These are phyloP conservation scores for Entomophthora muscae DNA, from an alignment of 371 early-diverging fungal genomes.

Conservation along the genomic window DNA sequence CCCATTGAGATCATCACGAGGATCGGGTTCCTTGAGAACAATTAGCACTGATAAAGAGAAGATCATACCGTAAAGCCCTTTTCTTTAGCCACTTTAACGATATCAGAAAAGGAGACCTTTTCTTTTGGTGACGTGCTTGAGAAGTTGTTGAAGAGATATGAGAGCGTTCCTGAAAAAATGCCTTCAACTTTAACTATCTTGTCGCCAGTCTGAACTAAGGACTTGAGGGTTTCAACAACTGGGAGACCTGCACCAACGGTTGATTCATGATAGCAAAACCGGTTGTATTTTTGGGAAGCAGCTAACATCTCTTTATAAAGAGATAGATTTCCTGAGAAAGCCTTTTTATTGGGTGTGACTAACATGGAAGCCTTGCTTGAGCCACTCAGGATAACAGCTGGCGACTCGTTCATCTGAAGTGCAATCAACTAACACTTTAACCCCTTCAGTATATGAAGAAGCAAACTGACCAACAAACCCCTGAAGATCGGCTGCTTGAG, in stretches of 20 bases:
- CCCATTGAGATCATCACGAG: constrained; percentile 94
- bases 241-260: constrained; percentile 98
- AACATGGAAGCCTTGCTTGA: constrained; percentile 60
- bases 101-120: constrained; percentile 64
- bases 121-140: constrained; percentile 30
- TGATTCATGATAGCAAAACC: constrained; percentile 66
- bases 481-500: constrained; percentile 18
- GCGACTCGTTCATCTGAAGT: constrained; percentile 72
- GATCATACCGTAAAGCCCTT: constrained; percentile 82
- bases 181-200: constrained; percentile 82
- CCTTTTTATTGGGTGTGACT: constrained; percentile 97
- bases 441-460: constrained; percentile 16
- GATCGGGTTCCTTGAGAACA: constrained; percentile 74
- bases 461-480: constrained; percentile 29
- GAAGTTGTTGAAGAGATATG: constrained; percentile 90
- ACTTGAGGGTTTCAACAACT: constrained; percentile 73
- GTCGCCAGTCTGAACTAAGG: constrained; percentile 84
- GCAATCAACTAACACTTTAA: constrained; percentile 73
- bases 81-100: constrained; percentile 74
- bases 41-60: not conserved
- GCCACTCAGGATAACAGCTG: constrained; percentile 60
- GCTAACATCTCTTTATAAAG: constrained; percentile 54
- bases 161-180: constrained; percentile 89
- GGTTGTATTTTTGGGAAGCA: constrained; percentile 21
- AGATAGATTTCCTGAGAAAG: constrained; percentile 50